These are phyloP conservation scores for Taiozyma sp. DNA, from an alignment of 1,139 yeast genomes.

Conservation along the genomic window DNA sequence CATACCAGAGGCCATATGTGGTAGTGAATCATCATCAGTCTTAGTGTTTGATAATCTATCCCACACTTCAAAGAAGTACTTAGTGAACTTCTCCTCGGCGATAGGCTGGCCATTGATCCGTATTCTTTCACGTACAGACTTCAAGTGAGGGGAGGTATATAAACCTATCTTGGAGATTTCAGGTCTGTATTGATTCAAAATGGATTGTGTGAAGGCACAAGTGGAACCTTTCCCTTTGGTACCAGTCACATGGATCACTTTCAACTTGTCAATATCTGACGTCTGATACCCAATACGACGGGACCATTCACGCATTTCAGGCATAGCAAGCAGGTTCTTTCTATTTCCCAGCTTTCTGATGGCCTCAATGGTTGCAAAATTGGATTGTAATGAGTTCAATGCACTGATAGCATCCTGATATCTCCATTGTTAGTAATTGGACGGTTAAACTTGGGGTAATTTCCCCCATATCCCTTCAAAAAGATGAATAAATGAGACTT, in stretches of 20 bases:
- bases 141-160: constrained; percentile 93
- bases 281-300: constrained; percentile 79
- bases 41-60: constrained; percentile 62
- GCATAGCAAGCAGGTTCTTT: constrained; percentile 66
- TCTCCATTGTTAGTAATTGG: neutral
- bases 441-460: neutral
- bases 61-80: constrained; percentile 93
- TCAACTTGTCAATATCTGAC: constrained; percentile 64
- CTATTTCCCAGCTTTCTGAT: constrained; percentile 66
- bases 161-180: constrained; percentile 60
- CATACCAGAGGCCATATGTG: constrained; percentile 64
- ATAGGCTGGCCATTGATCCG: constrained; percentile 86
- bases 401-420: constrained; percentile 70
- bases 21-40: constrained; percentile 55
- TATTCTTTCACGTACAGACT: constrained; percentile 88
- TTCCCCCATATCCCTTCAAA: neutral
- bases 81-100: constrained; percentile 71
- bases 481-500: neutral
- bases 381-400: constrained; percentile 84
- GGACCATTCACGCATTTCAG: constrained; percentile 91
- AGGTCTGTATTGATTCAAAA: constrained; percentile 56
- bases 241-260: constrained; percentile 90
- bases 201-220: constrained; percentile 89
- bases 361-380: constrained; percentile 86
- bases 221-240: constrained; percentile 99